phyloP scores from a whole-genome alignment of 106 monocot genomes.

The Iris macrosiphon region DNA sequence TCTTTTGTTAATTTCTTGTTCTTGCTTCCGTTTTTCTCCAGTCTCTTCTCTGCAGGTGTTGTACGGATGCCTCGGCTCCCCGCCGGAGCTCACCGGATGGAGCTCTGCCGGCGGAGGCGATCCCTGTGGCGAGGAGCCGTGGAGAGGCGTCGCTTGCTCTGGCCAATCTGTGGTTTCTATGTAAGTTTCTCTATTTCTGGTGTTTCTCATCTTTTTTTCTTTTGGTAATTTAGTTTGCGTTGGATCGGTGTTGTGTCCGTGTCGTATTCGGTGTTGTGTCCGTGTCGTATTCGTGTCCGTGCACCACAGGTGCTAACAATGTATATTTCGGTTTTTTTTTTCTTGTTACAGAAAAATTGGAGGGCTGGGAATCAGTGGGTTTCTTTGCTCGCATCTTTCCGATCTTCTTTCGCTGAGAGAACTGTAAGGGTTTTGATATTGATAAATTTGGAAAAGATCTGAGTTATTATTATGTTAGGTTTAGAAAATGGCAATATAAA shows the following conservation, averaged over 20 bases:
- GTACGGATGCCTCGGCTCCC: conserved; percentile 26
- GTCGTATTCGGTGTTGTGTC: too few relatives aligned
- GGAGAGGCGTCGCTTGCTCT: conserved; percentile 47
- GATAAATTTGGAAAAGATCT: too few relatives aligned
- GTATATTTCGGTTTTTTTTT: neutral
- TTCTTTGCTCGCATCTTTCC: conserved; percentile 31
- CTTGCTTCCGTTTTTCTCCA: conserved; percentile 11
- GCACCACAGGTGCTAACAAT: conserved; percentile 1
- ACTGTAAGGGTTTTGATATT: conserved; percentile 37
- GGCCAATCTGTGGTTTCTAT: conserved; percentile 36
- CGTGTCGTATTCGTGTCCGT: too few relatives aligned
- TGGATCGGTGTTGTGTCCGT: neutral
- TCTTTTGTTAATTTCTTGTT: too few relatives aligned
- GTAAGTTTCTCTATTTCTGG: conserved; percentile 27
- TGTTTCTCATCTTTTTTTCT: neutral
- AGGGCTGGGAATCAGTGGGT: conserved; percentile 47
- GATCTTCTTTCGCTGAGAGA: conserved; percentile 33
- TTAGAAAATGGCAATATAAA: too few relatives aligned
- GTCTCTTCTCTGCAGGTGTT: conserved; percentile 31
- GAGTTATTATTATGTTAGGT: too few relatives aligned
- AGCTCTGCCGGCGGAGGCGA: conserved; percentile 26
- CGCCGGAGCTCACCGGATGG: conserved; percentile 43
- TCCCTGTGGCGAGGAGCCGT: conserved; percentile 37
- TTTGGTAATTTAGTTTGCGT: conserved; percentile 3
- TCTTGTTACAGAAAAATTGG: conserved; percentile 31